Percentiles rank a stretch among this genome's conserved stretches.
Evolutionary conservation across 805 yeast genomes (phyloP).

Genomic region (Saccharomycopsis selenospora): DNA sequence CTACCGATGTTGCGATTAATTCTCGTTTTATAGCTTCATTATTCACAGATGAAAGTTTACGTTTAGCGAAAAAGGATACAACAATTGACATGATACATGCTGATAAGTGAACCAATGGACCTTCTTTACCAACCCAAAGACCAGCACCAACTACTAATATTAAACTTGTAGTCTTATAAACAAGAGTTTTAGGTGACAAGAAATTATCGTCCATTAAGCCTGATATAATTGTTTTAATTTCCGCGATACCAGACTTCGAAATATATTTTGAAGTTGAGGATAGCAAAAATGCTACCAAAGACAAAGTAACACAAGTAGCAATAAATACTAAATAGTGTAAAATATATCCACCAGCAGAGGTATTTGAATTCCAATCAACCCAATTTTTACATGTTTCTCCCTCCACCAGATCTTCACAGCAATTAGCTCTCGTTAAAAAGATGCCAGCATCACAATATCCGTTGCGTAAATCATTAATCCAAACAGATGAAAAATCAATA

Average conservation of each 20-base stretch:
- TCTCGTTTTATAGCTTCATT: conserved; percentile 63
- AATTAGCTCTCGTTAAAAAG: conserved; percentile 8
- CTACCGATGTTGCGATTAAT: conserved; percentile 64
- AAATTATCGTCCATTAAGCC: conserved; percentile 54
- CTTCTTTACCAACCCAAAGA: conserved; percentile 79
- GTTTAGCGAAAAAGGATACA: conserved; percentile 26
- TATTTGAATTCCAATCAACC: conserved; percentile 20
- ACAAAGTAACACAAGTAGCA: conserved; percentile 2
- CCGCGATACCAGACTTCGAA: conserved; percentile 62
- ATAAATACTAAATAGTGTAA: conserved; percentile 12
- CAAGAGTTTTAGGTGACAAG: conserved; percentile 44
- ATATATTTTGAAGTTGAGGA: conserved; percentile 32
- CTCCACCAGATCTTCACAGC: conserved; percentile 24
- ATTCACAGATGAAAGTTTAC: conserved; percentile 20
- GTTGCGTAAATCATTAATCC: conserved; percentile 17
- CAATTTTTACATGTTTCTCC: conserved; percentile 16
- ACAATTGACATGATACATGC: conserved; percentile 47
- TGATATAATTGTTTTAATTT: conserved; percentile 57
- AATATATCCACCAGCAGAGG: conserved; percentile 7
- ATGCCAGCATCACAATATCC: conserved; percentile 16
- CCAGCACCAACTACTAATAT: conserved; percentile 68
- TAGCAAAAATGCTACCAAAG: conserved; percentile 13
- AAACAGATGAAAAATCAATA: conserved; percentile 14
- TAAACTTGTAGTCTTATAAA: conserved; percentile 51
- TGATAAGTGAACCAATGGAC: conserved; percentile 77